phyloP scores from a whole-genome alignment of 768 basidiomycete genomes.

The Cyclocybe cylindracea region DNA sequence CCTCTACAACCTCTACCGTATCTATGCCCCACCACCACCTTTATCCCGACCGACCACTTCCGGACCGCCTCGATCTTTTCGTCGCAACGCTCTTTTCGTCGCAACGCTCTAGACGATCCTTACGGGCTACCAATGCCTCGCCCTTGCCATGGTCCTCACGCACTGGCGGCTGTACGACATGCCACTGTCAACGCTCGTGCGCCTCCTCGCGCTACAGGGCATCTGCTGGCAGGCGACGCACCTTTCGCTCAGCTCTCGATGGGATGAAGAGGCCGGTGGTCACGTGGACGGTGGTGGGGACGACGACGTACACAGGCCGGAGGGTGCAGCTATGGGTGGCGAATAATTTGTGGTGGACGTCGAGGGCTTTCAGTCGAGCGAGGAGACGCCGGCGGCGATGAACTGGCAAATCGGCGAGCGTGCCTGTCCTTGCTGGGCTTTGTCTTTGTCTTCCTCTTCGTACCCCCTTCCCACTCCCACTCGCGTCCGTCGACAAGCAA shows the following conservation, averaged over 20 bases:
- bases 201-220: slow-evolving; percentile 88
- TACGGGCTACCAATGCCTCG: slow-evolving; percentile 88
- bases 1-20: slow-evolving; percentile 58
- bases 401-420: too few species aligned
- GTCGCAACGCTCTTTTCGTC: too few species aligned
- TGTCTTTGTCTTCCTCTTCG: too few species aligned
- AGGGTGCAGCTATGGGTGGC: slow-evolving; percentile 96
- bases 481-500: too few species aligned
- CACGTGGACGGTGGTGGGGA: slow-evolving; percentile 89
- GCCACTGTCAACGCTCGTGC: slow-evolving; percentile 83
- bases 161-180: slow-evolving; percentile 94
- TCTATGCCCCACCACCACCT: slow-evolving; percentile 42
- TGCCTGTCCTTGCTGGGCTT: too few species aligned
- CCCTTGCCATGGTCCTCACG: slow-evolving; percentile 82
- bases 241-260: slow-evolving; percentile 72
- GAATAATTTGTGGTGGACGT: slow-evolving; percentile 71
- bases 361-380: background rate
- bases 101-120: slow-evolving; percentile 80
- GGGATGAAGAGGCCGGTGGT: slow-evolving; percentile 73
- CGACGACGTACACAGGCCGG: slow-evolving; percentile 81
- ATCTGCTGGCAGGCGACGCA: slow-evolving; percentile 97
- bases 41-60: slow-evolving; percentile 30
- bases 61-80: slow-evolving; percentile 63
- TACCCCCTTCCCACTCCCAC: too few species aligned
- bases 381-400: slow-evolving; percentile 1